Conservation (phyloP, 2,329 filamentous ascomycete genomes). For the Fusarium irregulare region DNA sequence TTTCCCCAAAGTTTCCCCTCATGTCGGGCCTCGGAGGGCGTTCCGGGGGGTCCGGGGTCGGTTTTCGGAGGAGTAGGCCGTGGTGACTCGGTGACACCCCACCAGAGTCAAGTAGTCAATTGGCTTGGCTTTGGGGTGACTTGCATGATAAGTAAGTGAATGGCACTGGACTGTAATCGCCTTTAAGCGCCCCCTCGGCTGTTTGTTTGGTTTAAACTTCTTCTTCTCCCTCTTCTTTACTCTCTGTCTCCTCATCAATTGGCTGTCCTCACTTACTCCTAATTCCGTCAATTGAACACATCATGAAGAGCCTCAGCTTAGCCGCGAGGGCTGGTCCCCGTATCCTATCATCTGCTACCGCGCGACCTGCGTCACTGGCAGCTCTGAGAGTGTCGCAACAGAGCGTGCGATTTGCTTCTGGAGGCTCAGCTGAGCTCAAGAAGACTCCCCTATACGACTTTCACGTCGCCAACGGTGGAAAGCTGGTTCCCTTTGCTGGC, state of each 20-base stretch:
- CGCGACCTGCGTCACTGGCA: constrained; percentile 39
- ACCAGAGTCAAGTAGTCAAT: constrained; percentile 24
- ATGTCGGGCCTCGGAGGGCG: constrained; percentile 34
- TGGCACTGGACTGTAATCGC: constrained; percentile 12
- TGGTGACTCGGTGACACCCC: constrained; percentile 37
- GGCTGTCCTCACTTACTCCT: constrained; percentile 11
- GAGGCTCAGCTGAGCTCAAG: constrained; percentile 53
- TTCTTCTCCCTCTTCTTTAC: constrained; percentile 9
- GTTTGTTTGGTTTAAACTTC: constrained; percentile 14
- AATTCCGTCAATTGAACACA: constrained; percentile 39
- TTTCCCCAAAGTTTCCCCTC: constrained; percentile 6
- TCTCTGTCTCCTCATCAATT: constrained; percentile 31
- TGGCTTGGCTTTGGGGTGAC: constrained; percentile 20
- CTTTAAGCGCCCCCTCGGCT: constrained; percentile 21
- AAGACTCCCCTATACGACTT: constrained; percentile 84
- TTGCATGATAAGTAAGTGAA: constrained; percentile 20
- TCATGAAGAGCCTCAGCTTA: constrained; percentile 50
- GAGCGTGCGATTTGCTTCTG: constrained; percentile 47
- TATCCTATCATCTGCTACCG: constrained; percentile 36
- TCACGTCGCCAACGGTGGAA: constrained; percentile 81
- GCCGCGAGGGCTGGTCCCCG: constrained; percentile 49
- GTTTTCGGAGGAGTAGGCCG: constrained; percentile 36
- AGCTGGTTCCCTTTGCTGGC: constrained; percentile 97
- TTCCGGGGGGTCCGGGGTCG: constrained; percentile 39
- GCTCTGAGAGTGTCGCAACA: constrained; percentile 36